phyloP scores from a whole-genome alignment of 805 yeast genomes.

The Spathaspora girioi region DNA sequence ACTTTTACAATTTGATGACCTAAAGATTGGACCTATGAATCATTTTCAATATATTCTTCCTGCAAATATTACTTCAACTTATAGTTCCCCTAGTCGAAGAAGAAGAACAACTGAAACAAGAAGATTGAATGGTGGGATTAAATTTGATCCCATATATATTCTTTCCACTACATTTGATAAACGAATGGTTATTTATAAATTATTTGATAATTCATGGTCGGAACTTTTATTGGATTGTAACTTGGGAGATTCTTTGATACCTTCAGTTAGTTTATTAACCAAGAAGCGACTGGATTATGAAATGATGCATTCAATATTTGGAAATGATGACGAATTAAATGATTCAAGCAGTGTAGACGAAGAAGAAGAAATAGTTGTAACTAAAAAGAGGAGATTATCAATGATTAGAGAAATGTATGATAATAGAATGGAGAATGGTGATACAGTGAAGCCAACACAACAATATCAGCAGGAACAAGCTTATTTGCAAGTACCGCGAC shows the following conservation, averaged over 20 bases:
- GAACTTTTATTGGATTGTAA: conserved; percentile 14
- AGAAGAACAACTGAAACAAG: background rate
- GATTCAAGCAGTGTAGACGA: background rate
- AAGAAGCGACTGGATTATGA: conserved; percentile 1
- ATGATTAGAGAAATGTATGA: background rate
- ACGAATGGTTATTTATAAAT: conserved; percentile 18
- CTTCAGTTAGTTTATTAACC: conserved; percentile 1
- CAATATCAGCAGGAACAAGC: background rate
- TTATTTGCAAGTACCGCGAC: background rate
- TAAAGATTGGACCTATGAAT: conserved; percentile 13
- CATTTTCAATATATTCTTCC: conserved; percentile 2
- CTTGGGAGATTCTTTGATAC: conserved; percentile 10
- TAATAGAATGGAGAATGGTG: background rate
- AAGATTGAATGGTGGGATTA: conserved; percentile 1
- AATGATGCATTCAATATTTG: conserved; percentile 1
- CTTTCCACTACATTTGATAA: conserved; percentile 20
- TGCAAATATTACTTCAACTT: background rate
- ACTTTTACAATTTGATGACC: conserved; percentile 15
- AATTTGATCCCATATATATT: conserved; percentile 21
- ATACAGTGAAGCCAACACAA: background rate
- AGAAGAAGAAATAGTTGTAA: background rate
- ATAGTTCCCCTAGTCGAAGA: background rate
- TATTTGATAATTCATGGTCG: conserved; percentile 15
- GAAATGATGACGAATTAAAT: background rate
- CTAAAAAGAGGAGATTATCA: background rate